These are phyloP conservation scores for Eutrema salsugineum DNA, from an alignment of 441 rosid species.

Conservation along the genomic window DNA sequence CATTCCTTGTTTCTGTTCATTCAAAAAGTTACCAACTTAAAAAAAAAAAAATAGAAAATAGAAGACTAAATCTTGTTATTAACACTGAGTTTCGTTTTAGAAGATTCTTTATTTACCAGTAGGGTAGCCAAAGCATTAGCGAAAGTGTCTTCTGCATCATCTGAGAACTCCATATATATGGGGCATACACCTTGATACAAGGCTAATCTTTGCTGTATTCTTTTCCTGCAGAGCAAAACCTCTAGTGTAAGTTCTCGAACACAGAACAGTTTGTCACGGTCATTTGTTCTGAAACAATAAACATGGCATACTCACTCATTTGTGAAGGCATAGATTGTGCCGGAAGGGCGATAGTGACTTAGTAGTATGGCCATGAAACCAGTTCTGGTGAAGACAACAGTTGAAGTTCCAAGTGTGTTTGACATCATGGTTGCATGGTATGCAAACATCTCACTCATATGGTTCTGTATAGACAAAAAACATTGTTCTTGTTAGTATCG, in stretches of 20 bases:
- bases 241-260: not conserved
- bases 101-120: constrained; percentile 42
- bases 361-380: constrained; percentile 93
- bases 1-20: constrained; percentile 88
- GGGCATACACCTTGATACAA: constrained; percentile 94
- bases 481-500: constrained; percentile 9
- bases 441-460: constrained; percentile 98
- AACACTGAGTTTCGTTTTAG: not conserved
- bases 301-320: constrained; percentile 55
- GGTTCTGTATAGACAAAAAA: constrained; percentile 59
- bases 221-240: constrained; percentile 54
- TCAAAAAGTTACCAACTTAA: constrained; percentile 6
- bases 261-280: not conserved
- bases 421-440: constrained; percentile 99
- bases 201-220: constrained; percentile 83
- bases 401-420: constrained; percentile 92
- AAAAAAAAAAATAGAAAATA: not conserved
- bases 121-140: constrained; percentile 64
- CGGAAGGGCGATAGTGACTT: constrained; percentile 95
- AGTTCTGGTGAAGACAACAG: constrained; percentile 93
- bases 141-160: constrained; percentile 92
- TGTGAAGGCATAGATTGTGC: constrained; percentile 96
- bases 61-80: not conserved
- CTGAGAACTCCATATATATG: constrained; percentile 81
- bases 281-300: constrained; percentile 9